These are phyloP conservation scores for Candida koratica DNA, from an alignment of 805 yeast genomes.

Conservation along the genomic window DNA sequence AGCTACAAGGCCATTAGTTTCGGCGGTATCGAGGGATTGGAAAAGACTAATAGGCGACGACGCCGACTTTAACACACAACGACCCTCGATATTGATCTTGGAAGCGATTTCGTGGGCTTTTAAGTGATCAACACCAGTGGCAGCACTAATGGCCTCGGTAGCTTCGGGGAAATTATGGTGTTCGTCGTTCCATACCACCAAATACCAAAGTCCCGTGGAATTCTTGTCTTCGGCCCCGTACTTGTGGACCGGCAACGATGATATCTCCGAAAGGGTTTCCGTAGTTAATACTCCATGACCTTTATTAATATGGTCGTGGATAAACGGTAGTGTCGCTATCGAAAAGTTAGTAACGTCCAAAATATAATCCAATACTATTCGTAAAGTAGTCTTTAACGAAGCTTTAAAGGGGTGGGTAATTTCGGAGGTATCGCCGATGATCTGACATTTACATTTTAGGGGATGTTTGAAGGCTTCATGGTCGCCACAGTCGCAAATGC, in stretches of 20 bases:
- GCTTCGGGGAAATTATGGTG: slow-evolving; percentile 60
- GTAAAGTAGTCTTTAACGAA: slow-evolving; percentile 27
- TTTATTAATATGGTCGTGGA: slow-evolving; percentile 29
- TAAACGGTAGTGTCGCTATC: slow-evolving; percentile 37
- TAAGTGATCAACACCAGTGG: slow-evolving; percentile 22
- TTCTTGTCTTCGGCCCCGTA: slow-evolving; percentile 34
- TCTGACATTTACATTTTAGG: slow-evolving; percentile 48
- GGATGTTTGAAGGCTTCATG: slow-evolving; percentile 54
- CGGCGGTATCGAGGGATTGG: slow-evolving; percentile 36
- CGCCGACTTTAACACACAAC: slow-evolving; percentile 43
- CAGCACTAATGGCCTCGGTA: slow-evolving; percentile 39
- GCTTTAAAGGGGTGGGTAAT: slow-evolving; percentile 16
- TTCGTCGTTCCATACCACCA: slow-evolving; percentile 78
- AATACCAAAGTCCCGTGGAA: slow-evolving; percentile 33
- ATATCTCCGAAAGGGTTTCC: slow-evolving; percentile 24
- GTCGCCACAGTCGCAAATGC: slow-evolving; percentile 76
- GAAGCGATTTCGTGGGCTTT: slow-evolving; percentile 37
- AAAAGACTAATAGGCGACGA: slow-evolving; percentile 20
- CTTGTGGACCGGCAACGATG: slow-evolving; percentile 27
- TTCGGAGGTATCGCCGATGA: slow-evolving; percentile 4
- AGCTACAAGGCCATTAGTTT: slow-evolving; percentile 51
- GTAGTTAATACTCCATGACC: slow-evolving; percentile 22
- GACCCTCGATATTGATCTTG: slow-evolving; percentile 48
- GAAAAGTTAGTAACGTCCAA: slow-evolving; percentile 41
- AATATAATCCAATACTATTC: slow-evolving; percentile 37